Percentiles rank a stretch among this genome's conserved stretches.
Evolutionary conservation across 176 grass and related monocot genomes (phyloP).

Genomic region (Raddia distichophylla): DNA sequence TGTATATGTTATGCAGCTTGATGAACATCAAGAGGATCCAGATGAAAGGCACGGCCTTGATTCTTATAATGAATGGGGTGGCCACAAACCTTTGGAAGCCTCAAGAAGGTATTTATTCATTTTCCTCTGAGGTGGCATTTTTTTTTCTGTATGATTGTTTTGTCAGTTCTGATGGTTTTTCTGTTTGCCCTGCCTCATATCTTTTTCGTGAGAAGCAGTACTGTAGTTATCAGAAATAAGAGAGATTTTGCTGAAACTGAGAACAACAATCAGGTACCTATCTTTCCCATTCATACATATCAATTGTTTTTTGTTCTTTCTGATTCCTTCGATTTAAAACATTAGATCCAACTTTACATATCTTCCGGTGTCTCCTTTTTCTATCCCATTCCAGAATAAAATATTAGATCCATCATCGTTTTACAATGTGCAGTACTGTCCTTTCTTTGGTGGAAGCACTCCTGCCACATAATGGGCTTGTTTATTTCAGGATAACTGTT

Average conservation of each 20-base stretch:
- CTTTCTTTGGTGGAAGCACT: neutral
- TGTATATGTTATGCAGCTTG: conserved; percentile 55
- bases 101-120: conserved; percentile 42
- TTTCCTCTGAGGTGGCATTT: conserved; percentile 9
- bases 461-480: neutral
- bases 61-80: conserved; percentile 72
- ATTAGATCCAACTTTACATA: neutral
- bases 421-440: neutral
- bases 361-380: neutral
- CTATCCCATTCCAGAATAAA: neutral
- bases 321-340: too few species aligned
- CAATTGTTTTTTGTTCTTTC: too few species aligned
- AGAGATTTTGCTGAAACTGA: too few species aligned
- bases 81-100: conserved; percentile 51
- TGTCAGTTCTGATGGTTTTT: neutral
- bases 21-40: conserved; percentile 50
- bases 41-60: conserved; percentile 68
- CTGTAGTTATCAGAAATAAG: conserved; percentile 38
- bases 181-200: neutral
- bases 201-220: conserved; percentile 46
- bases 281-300: too few species aligned
- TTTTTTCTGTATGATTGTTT: neutral
- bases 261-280: too few species aligned
- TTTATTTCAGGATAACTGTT: neutral
- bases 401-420: neutral